These are phyloP conservation scores for Hirsutella rhossiliensis DNA, from an alignment of 2,329 filamentous ascomycete species.

Conservation along the genomic window DNA sequence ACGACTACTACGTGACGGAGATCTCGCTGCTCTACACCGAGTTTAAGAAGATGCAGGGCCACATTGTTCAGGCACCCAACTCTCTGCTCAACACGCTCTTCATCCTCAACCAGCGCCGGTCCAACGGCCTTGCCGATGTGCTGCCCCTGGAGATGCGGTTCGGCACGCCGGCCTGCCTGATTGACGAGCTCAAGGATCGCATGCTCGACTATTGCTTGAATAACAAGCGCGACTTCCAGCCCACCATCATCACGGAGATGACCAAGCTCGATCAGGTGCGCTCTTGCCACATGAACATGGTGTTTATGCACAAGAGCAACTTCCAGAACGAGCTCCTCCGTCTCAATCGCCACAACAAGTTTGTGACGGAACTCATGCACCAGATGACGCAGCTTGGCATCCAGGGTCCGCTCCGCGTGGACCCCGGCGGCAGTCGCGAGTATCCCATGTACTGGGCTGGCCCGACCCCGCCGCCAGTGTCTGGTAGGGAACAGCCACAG, in stretches of 20 bases:
- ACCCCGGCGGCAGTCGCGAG: constrained; percentile 57
- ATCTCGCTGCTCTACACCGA: constrained; percentile 90
- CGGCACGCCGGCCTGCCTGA: constrained; percentile 71
- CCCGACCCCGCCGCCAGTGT: constrained; percentile 19
- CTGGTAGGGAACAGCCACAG: constrained; percentile 15
- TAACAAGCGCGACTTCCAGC: constrained; percentile 83
- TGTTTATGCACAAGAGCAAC: constrained; percentile 96
- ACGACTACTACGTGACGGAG: constrained; percentile 94
- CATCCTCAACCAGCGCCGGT: constrained; percentile 88
- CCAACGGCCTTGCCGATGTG: constrained; percentile 77
- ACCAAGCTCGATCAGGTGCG: constrained; percentile 70
- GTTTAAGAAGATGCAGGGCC: constrained; percentile 97
- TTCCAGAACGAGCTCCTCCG: constrained; percentile 92
- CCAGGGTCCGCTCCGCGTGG: constrained; percentile 53
- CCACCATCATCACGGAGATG: constrained; percentile 78
- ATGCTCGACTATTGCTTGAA: constrained; percentile 72
- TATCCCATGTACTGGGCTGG: constrained; percentile 48
- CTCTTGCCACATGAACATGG: constrained; percentile 76
- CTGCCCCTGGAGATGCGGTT: constrained; percentile 78
- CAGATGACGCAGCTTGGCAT: constrained; percentile 76
- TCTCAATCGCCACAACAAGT: constrained; percentile 83
- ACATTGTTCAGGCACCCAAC: constrained; percentile 92
- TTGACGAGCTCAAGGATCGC: constrained; percentile 67
- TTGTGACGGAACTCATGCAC: constrained; percentile 82
- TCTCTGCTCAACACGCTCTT: constrained; percentile 86